Base-by-base conservation (phyloP, 2,329 filamentous ascomycete species). In the Coniochaeta sp. region DNA sequence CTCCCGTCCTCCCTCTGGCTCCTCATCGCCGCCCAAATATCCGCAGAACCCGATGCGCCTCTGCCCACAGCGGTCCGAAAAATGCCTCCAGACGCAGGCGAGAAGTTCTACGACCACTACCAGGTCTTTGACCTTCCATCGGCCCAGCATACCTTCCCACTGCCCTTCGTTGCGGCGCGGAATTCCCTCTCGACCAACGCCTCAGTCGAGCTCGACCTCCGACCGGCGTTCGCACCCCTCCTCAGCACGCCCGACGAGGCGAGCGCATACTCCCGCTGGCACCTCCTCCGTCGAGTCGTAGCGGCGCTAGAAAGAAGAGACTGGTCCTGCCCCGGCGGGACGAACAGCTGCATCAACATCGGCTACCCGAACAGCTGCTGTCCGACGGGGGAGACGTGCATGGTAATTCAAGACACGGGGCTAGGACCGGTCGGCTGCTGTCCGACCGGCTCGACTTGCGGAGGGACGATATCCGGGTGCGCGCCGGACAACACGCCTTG, bases 341-440 rank as follows among this genome's bases (percentile, higher is more conserved):
- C 86, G 51, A 74, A 70, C 32, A 78, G 75, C 62, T 94, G 89
- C 66, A 73, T 75, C 14, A 69, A 69, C 16, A 85, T 90, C 58
- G 80, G 78, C 7, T 77, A 79, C 45, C 79, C 86, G 1, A 79
- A 89, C 65, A 86, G 85, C 66, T 94, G 89, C 71, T 94, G 89
- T 65, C 71, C 76, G 20, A 72, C 73, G n/a, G 77, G 74, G 14
- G 82, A 86, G 57, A 79, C 75, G 7, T 94, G 89, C 63, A 82
- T 86, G 46, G 67, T 70, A 22, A 81, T 90, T 4, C 65, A 75
- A 28, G 81, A 87, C 64, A 78, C 78, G 6, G 78, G 77, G 0
- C 71, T 85, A 26, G 86, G 86, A 7, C 78, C 81, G 42, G 82
- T 92, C 2, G 88, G 87, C 3, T 94, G 89, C 67, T 94, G 89